These are phyloP conservation scores for Fusarium drepaniforme DNA, from an alignment of 2,329 filamentous ascomycete genomes.

Conservation along the genomic window DNA sequence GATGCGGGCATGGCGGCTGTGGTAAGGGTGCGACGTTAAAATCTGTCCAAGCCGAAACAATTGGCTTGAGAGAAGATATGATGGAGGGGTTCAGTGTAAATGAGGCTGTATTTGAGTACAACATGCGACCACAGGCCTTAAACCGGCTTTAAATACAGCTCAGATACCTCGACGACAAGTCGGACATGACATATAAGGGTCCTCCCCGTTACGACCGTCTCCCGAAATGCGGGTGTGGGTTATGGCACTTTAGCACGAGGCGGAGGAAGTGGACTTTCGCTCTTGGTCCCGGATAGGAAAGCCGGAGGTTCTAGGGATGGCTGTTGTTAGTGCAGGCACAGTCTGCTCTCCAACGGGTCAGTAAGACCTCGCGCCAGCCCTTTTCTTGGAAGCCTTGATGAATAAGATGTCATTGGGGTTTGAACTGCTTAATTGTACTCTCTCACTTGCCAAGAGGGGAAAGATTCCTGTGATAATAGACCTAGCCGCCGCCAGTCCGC, in stretches of 20 bases:
- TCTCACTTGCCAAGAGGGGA: too few species aligned
- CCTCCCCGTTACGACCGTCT: background rate
- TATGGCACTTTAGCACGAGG: background rate
- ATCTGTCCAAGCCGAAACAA: background rate
- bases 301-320: too few species aligned
- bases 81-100: background rate
- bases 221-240: background rate
- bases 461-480: too few species aligned
- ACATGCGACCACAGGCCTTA: background rate
- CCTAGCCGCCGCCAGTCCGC: too few species aligned
- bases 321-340: too few species aligned
- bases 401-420: too few species aligned
- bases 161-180: background rate
- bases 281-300: background rate
- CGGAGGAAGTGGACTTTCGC: background rate
- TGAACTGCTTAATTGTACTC: too few species aligned
- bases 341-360: too few species aligned
- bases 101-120: background rate
- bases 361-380: too few species aligned
- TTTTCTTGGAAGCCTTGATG: too few species aligned
- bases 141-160: background rate
- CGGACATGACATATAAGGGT: background rate
- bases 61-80: background rate
- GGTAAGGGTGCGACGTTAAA: background rate
- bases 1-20: background rate